Conservation (phyloP, 2,329 filamentous ascomycete genomes). For the Cytospora leucostoma region DNA sequence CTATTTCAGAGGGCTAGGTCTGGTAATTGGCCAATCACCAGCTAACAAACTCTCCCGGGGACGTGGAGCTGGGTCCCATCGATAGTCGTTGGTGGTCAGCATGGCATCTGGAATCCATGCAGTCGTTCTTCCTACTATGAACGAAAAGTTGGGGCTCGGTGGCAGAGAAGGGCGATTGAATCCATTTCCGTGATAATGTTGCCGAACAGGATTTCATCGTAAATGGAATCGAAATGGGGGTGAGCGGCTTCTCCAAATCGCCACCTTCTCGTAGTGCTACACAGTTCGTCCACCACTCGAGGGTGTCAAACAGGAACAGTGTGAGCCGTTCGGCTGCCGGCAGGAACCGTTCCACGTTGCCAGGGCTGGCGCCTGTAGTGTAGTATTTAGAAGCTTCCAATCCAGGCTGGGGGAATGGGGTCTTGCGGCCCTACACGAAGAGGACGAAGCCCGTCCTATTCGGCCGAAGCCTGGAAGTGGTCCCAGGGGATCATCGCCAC, state of each 20-base stretch:
- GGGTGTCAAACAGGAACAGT: neutral
- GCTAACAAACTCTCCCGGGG: neutral
- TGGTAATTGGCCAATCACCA: conserved; percentile 6
- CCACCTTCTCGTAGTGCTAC: neutral
- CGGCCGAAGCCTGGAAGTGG: neutral
- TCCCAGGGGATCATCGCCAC: neutral
- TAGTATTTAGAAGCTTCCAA: neutral
- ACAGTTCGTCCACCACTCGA: too few relatives aligned
- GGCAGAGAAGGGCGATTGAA: neutral
- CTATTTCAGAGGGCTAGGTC: neutral
- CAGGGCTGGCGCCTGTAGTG: conserved; percentile 1
- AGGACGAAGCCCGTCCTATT: neutral
- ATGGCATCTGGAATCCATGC: conserved; percentile 7
- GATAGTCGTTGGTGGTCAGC: conserved; percentile 11
- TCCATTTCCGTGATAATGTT: neutral
- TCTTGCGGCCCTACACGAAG: neutral
- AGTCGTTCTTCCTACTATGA: too few relatives aligned
- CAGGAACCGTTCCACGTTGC: conserved; percentile 17
- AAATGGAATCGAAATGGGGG: neutral
- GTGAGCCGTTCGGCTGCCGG: conserved; percentile 6
- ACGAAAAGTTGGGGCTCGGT: neutral
- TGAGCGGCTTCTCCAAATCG: neutral
- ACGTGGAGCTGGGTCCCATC: conserved; percentile 13
- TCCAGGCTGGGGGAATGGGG: neutral
- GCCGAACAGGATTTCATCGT: neutral